phyloP scores from a whole-genome alignment of 2,329 filamentous ascomycete genomes.

The Nemania serpens region DNA sequence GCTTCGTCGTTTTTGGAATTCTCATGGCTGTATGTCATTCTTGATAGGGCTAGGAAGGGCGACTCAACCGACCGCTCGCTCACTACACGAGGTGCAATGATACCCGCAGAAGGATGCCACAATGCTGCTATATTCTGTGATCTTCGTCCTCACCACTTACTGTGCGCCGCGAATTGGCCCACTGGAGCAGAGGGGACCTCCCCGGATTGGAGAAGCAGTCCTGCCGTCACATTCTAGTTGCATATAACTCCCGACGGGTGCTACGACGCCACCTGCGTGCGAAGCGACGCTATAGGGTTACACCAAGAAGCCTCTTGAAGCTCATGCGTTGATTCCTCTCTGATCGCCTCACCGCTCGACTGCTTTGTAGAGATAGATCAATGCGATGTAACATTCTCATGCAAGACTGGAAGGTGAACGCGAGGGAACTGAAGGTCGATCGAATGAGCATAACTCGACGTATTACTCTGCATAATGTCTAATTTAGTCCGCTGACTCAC shows the following conservation, averaged over 20 bases:
- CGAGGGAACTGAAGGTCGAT: neutral
- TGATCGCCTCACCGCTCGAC: conserved; percentile 4
- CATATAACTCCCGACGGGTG: too few species aligned
- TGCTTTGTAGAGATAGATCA: neutral
- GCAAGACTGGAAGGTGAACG: conserved; percentile 12
- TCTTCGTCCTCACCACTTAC: neutral
- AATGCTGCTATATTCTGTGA: neutral
- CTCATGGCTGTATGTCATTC: neutral
- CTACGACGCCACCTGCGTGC: too few species aligned
- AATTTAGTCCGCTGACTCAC: too few species aligned
- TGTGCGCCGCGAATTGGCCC: neutral
- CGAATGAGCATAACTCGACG: too few species aligned
- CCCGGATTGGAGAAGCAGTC: too few species aligned
- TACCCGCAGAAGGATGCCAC: neutral
- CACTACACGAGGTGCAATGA: conserved; percentile 1
- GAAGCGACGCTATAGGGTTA: too few species aligned
- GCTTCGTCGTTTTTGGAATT: neutral
- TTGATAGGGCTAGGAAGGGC: neutral
- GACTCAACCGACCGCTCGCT: too few species aligned
- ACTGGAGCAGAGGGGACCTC: too few species aligned
- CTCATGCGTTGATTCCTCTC: neutral
- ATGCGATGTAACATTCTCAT: conserved; percentile 8
- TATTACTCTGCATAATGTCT: conserved; percentile 3
- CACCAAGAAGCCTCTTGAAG: neutral
- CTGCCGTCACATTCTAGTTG: too few species aligned